A percentile compares a stretch with the other conserved stretches of the same genome.
These are phyloP conservation scores for Gentiana dahurica DNA, from an alignment of 257 asterid genomes.

Conservation along the genomic window DNA sequence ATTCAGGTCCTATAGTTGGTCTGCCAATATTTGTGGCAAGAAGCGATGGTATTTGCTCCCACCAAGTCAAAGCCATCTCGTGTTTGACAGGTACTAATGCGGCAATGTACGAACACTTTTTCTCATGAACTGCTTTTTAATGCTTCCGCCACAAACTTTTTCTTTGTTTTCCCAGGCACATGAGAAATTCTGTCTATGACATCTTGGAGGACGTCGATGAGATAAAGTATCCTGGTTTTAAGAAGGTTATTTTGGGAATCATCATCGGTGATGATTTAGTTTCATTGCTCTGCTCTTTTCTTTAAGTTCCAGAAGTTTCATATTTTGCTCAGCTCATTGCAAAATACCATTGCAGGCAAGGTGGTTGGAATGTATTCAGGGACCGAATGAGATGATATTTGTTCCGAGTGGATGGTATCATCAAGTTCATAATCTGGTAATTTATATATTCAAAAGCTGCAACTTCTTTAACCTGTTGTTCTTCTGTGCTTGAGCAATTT, in stretches of 20 bases:
- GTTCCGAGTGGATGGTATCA: slow-evolving; percentile 99
- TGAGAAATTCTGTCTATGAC: slow-evolving; percentile 64
- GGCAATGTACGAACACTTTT: neutral
- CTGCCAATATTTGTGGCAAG: slow-evolving; percentile 91
- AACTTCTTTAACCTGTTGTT: neutral
- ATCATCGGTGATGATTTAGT: slow-evolving; percentile 3
- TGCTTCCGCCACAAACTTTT: neutral
- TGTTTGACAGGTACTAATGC: slow-evolving; percentile 54
- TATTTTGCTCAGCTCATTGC: neutral
- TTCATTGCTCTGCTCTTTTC: neutral
- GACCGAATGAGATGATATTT: slow-evolving; percentile 66
- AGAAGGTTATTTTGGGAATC: slow-evolving; percentile 39
- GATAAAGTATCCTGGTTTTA: slow-evolving; percentile 60
- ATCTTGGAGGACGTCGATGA: slow-evolving; percentile 66
- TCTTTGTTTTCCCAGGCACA: slow-evolving; percentile 35
- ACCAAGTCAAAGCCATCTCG: slow-evolving; percentile 70
- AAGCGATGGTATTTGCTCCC: slow-evolving; percentile 83
- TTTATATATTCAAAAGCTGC: neutral
- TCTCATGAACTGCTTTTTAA: neutral
- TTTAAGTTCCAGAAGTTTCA: neutral
- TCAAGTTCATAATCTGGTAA: slow-evolving; percentile 95
- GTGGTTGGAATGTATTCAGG: slow-evolving; percentile 92
- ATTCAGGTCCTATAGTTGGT: slow-evolving; percentile 97
- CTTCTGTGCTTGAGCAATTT: too few relatives aligned
- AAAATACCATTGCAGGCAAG: slow-evolving; percentile 38